Base-by-base conservation (phyloP, 2,329 filamentous ascomycete genomes). In the Leptographium radiaticola region DNA sequence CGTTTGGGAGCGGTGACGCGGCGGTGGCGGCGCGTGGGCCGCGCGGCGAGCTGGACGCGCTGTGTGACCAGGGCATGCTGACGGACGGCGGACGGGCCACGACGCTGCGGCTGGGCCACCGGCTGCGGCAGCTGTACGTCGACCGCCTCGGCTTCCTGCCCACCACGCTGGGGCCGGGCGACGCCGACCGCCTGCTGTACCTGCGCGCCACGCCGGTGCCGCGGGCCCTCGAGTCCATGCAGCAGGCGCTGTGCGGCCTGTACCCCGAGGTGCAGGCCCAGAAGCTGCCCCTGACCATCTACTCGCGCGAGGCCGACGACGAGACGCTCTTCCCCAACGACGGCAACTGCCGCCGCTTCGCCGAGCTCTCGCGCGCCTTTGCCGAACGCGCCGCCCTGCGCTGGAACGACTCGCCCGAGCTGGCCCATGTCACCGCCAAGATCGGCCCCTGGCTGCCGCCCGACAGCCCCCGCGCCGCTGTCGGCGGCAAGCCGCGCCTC, bases 401-500 rank as follows among this genome's bases (percentile, higher is more conserved):
- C 62, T 90, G 86, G 86, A 90, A 91, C 64, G 70, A 76, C 39
- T 80, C 85, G 0, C 76, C 84, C 15, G 87, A 97, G 56, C 91
- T 97, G 83, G 77, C 78, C 36, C 90, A 95, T 65, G 71, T 96
- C 30, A 89, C 86, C 62, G 83, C 79, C 56, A 70, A 87, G 56
- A 81, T 90, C 53, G 82, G 85, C 39, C 89, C 86, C 66, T 95
- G 86, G 81, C 95, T 97, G 87, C 88, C 89, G 0, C 75, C 81
- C 9, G 75, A 76, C 39, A 76, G 74, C 34, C 77, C 77, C 12
- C 75, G 76, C 42, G 83, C 96, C 10, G 87, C 86, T 31, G 87
- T 97, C 10, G 89, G 96, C 67, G 84, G 83, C 1, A 84, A 84
- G 56, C 93, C 93, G 0, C 77, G 90, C 46, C 74, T 97, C 13